Conservation (phyloP, 2,329 filamentous ascomycete genomes). For the Arthrobotrys iridis region DNA sequence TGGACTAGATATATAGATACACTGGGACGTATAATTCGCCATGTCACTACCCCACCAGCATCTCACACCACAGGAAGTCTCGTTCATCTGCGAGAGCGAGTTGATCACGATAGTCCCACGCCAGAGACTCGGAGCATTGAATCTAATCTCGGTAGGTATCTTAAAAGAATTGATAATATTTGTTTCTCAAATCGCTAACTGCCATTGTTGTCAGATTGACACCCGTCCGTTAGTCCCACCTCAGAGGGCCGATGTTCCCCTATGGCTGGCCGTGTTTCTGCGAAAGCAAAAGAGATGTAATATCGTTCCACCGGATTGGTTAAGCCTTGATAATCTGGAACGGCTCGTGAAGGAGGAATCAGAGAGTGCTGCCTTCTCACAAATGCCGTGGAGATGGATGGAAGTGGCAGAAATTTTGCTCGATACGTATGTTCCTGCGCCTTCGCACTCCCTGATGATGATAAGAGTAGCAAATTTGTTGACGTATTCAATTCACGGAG, state of each 20-base stretch:
- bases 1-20: conserved; percentile 5
- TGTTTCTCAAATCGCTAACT: background rate
- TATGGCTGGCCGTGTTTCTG: conserved; percentile 94
- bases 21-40: background rate
- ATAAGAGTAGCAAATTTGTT: background rate
- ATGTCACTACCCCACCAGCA: conserved; percentile 51
- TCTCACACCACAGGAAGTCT: conserved; percentile 78
- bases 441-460: conserved; percentile 61
- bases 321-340: conserved; percentile 77
- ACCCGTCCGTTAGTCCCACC: conserved; percentile 82
- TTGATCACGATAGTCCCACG: conserved; percentile 90
- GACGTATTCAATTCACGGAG: conserved; percentile 75
- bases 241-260: conserved; percentile 78
- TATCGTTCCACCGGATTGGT: conserved; percentile 90
- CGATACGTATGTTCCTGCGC: conserved; percentile 66
- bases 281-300: conserved; percentile 95
- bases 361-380: conserved; percentile 76
- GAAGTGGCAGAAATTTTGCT: conserved; percentile 89
- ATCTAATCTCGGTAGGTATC: conserved; percentile 82
- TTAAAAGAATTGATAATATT: conserved; percentile 55
- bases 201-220: conserved; percentile 71
- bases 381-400: conserved; percentile 93
- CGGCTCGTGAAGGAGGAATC: conserved; percentile 85
- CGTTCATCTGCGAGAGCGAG: conserved; percentile 98
- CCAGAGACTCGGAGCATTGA: conserved; percentile 84